Evolutionary conservation across 495 filamentous ascomycete genomes (phyloP), one percentile per base, ranked within the genome.

Genomic region (Glonium stellatum): DNA sequence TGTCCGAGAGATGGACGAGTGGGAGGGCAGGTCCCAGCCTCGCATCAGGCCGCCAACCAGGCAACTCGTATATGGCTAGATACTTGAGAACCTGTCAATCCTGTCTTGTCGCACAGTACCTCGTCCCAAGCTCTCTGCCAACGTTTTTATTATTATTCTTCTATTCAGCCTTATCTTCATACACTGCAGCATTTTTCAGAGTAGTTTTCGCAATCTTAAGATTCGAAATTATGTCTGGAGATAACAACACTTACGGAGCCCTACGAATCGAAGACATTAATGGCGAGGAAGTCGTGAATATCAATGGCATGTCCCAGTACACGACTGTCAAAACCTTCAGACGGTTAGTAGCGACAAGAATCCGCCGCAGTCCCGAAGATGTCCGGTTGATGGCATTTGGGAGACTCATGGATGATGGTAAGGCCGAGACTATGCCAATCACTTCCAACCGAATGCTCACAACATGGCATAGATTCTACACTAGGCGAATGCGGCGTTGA

Each of bases 301-400:
- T 48, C 44, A 48, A 18, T 48, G 44, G 44, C 18, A 48, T 48
- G 44, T 18, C 44, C 6, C 44, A 15, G 8, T 48, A 19, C 22
- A 48, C 44, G 6, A 48, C 44, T n/a, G 44, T 48, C 44, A 48
- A 48, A 15, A 48, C 44, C 13, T 48, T 48, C 44, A 48, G 22
- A 15, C 44, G 44, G 11, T 19, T 48, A 15, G 18, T 48, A 18
- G 44, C 44, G 6, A 48, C 44, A 18, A 48, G 22, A 15, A 48
- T 48, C 44, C 44, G 44, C 44, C 22, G 44, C 15, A 22, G 22
- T 22, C 44, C 44, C 9, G 18, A 18, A 22, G 13, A 48, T 48
- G 18, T 48, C 15, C 44, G 44, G 22, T 48, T 48, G 15, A 48
- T 48, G 44, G 44, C 44, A 19, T 48, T 48, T 18, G 44, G 44